Base-by-base conservation (phyloP, 192 early-diverging fungal genomes). In the Coemansia sp. region DNA sequence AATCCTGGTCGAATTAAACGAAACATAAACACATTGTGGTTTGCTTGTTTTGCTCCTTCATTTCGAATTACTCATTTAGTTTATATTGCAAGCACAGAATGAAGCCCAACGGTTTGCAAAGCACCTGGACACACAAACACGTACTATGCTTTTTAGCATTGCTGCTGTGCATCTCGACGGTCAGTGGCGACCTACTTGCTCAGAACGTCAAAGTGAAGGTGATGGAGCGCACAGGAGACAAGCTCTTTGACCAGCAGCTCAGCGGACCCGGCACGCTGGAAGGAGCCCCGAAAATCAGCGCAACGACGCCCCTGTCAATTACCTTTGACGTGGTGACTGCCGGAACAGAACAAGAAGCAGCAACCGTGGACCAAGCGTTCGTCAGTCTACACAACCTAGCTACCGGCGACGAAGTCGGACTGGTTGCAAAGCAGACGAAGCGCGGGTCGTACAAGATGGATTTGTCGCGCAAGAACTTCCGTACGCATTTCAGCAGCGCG, bases 151-250 rank as follows among this genome's bases (percentile, higher is more conserved):
- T 57, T 57, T 5, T 23, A 48, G 59, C 63, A 51, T 18, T 25
- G 39, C 51, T 31, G 58, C 35, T 18, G 37, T 2, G 66, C 39
- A 42, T 57, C 55, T 57, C 55, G 55, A 55, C 62, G 7, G 43
- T 63, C 62, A 21, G 26, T 25, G 65, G 53, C 8, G 34, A 59
- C 23, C 55, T 76, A 3, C 48, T 61, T 21, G 64, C 62, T 8
- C 60, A 39, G 42, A 62, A 70, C 61, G 64, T 81, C 34, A 63
- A 52, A 2, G 66, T 81, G 13, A 68, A 61, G 29, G 74, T 73
- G 37, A 60, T 73, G 57, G 79, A 81, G 61, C 79, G 79, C 37
- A 76, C 79, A 0, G 79, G 79, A 26, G 79, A 76, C 74, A 70
- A 67, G 70, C 64, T 73, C 40, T 70, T 81, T 37, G 66, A 66